A percentile compares a stretch with the other conserved stretches of the same genome.
Conservation (phyloP, 306 rosid genomes). For the Gleditsia sinensis region DNA sequence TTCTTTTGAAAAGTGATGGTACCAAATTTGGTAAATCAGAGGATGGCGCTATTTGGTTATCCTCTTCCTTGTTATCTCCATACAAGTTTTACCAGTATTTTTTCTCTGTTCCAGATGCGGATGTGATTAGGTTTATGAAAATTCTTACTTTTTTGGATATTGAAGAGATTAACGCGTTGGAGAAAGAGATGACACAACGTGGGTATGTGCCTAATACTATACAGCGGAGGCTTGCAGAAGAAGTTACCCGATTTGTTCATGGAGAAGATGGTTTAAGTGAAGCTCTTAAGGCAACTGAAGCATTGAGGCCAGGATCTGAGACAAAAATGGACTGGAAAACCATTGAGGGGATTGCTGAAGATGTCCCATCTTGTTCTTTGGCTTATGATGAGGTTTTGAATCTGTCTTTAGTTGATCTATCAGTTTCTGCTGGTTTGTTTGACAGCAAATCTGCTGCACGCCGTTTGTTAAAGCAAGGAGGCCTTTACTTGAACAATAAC, state of each 20-base stretch:
- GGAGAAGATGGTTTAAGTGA: constrained; percentile 82
- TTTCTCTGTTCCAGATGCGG: constrained; percentile 79
- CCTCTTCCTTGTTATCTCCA: constrained; percentile 66
- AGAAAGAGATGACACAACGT: constrained; percentile 56
- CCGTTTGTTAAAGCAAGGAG: constrained; percentile 91
- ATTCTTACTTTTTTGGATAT: constrained; percentile 78
- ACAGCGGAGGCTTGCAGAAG: constrained; percentile 87
- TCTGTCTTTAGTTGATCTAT: constrained; percentile 72
- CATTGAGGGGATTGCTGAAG: constrained; percentile 88
- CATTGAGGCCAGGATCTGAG: constrained; percentile 86
- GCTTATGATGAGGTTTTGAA: constrained; percentile 67
- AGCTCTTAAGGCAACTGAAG: constrained; percentile 88
- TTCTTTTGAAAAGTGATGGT: constrained; percentile 84
- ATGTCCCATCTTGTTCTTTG: constrained; percentile 78
- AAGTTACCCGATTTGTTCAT: constrained; percentile 83
- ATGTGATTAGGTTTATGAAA: constrained; percentile 79
- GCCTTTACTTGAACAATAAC: constrained; percentile 82
- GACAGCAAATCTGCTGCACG: constrained; percentile 90
- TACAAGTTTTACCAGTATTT: constrained; percentile 92
- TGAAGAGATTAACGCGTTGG: constrained; percentile 63
- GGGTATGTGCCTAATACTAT: constrained; percentile 77
- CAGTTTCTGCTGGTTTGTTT: constrained; percentile 79
- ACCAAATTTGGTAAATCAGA: constrained; percentile 94
- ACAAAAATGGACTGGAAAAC: constrained; percentile 86
- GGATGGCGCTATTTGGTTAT: constrained; percentile 92